phyloP scores from a whole-genome alignment of 768 basidiomycete species.

The Leucocoprinus sp. region DNA sequence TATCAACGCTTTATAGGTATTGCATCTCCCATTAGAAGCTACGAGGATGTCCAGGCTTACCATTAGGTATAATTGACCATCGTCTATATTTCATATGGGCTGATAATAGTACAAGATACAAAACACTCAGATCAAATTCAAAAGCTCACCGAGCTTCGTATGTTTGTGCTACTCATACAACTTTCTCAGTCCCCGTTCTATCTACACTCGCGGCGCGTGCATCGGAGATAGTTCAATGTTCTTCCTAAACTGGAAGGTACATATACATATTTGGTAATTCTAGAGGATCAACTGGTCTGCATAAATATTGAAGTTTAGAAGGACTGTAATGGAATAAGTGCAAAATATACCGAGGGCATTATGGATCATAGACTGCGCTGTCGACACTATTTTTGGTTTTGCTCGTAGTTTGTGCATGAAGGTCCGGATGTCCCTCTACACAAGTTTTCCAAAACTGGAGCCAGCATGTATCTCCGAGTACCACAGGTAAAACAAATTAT shows the following conservation, averaged over 20 bases:
- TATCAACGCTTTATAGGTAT: constrained; percentile 3
- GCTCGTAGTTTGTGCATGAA: not conserved
- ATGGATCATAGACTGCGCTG: not conserved
- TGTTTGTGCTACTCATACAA: constrained; percentile 2
- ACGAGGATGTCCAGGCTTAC: constrained; percentile 5
- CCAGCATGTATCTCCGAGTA: too few species aligned
- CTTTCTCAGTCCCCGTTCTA: constrained; percentile 1
- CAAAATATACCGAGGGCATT: not conserved
- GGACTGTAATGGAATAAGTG: not conserved
- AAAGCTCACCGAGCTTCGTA: not conserved
- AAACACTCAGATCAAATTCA: not conserved
- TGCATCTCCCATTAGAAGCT: constrained; percentile 6
- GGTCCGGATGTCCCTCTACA: too few species aligned
- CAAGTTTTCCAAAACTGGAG: too few species aligned
- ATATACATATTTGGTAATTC: not conserved
- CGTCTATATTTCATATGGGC: not conserved
- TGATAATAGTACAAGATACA: constrained; percentile 3
- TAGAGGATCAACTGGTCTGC: not conserved
- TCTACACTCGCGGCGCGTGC: not conserved
- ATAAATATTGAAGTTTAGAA: not conserved
- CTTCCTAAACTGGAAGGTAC: constrained; percentile 1
- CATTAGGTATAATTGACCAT: constrained; percentile 2
- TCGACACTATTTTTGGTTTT: not conserved
- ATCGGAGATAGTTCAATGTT: not conserved
- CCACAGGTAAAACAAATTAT: too few species aligned